A percentile compares a stretch with the other conserved stretches of the same genome.
Conservation (phyloP, 78 protist genomes). For the Dictyostelium citrinum region DNA sequence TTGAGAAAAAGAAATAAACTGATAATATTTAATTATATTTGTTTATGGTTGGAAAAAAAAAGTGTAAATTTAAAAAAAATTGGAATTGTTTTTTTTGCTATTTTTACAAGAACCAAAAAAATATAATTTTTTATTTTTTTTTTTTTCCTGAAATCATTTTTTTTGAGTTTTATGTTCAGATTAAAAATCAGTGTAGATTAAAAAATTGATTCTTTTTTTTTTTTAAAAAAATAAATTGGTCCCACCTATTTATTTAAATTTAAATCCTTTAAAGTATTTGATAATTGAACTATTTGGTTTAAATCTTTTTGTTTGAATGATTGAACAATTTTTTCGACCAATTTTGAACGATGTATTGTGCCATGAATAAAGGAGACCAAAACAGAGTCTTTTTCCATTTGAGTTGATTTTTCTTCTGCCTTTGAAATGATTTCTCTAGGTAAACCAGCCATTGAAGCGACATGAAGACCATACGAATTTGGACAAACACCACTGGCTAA, state of each 20-base stretch:
- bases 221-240: neutral
- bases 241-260: neutral
- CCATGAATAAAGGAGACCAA: conserved; percentile 52
- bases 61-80: no score
- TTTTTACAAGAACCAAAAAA: neutral
- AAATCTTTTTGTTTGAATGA: neutral
- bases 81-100: neutral
- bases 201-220: neutral
- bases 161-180: no score
- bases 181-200: neutral
- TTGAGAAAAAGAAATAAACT: neutral
- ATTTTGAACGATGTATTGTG: conserved; percentile 1
- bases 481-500: conserved; percentile 87
- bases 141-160: neutral
- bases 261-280: conserved; percentile 3
- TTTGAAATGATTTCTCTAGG: conserved; percentile 36
- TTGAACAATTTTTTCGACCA: neutral
- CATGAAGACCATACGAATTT: conserved; percentile 93
- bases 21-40: no score
- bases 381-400: conserved; percentile 74
- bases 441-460: conserved; percentile 96
- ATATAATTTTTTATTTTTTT: neutral
- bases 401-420: conserved; percentile 79
- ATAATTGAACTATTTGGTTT: neutral
- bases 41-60: neutral